Evolutionary conservation across 805 yeast species (phyloP).

Genomic region (Starmerella asiatica): DNA sequence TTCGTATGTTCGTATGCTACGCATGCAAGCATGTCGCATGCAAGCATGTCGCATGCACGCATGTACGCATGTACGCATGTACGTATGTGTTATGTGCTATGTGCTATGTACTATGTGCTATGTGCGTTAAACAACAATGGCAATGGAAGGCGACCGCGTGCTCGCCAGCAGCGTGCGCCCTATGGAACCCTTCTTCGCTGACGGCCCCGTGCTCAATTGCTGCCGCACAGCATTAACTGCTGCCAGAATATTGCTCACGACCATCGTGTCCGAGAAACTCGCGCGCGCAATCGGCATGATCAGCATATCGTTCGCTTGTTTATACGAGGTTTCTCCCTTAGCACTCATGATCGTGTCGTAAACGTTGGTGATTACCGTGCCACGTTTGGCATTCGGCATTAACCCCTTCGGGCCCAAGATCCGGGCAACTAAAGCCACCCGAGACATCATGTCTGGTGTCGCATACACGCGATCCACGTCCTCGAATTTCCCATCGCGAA

Average conservation of each 20-base stretch:
- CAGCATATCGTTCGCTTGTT: constrained; percentile 51
- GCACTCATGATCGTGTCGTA: constrained; percentile 39
- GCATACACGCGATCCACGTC: constrained; percentile 69
- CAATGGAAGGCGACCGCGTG: constrained; percentile 69
- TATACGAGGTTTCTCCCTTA: constrained; percentile 61
- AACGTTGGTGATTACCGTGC: constrained; percentile 67
- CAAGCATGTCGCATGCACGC: no score
- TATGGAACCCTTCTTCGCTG: constrained; percentile 34
- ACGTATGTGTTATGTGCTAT: no score
- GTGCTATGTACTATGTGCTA: background rate
- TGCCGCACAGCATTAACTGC: constrained; percentile 49
- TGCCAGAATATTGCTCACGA: constrained; percentile 54
- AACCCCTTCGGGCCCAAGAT: constrained; percentile 77
- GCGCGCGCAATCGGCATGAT: constrained; percentile 65
- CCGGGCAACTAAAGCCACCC: constrained; percentile 57
- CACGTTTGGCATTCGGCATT: constrained; percentile 76
- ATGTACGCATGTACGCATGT: no score
- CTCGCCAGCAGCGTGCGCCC: constrained; percentile 58
- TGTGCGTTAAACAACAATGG: constrained; percentile 34
- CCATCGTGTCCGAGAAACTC: constrained; percentile 61
- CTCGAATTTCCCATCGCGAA: constrained; percentile 33
- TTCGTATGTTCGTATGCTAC: no score
- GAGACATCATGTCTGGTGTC: constrained; percentile 63
- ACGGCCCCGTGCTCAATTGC: constrained; percentile 23
- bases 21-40: no score